These are phyloP conservation scores for Endoconidiophora polonica DNA, from an alignment of 2,329 filamentous ascomycete species.

Conservation along the genomic window DNA sequence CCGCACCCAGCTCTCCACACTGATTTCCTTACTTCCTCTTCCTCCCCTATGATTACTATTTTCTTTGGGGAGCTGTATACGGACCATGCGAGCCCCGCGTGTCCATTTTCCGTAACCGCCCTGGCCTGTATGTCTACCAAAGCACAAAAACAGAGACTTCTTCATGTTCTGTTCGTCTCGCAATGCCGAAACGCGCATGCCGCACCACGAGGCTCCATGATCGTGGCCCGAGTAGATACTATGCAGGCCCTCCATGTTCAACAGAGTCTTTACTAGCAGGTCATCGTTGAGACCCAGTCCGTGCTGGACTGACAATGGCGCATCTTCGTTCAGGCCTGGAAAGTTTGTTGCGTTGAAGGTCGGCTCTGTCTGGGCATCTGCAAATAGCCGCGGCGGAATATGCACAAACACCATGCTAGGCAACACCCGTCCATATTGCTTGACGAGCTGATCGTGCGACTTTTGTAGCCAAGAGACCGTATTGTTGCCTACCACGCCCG, in stretches of 20 bases:
- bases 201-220: constrained; percentile 33
- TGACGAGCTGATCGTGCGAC: constrained; percentile 4
- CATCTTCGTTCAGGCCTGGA: constrained; percentile 18
- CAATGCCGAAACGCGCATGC: neutral
- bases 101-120: constrained; percentile 52
- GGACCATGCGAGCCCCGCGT: constrained; percentile 41
- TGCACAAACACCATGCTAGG: constrained; percentile 34
- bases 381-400: constrained; percentile 24
- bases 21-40: constrained; percentile 23
- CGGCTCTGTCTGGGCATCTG: constrained; percentile 14
- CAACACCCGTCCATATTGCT: constrained; percentile 17
- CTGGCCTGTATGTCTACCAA: constrained; percentile 51
- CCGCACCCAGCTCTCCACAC: constrained; percentile 43
- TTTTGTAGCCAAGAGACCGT: constrained; percentile 9
- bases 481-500: constrained; percentile 4
- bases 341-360: constrained; percentile 22
- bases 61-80: neutral
- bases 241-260: constrained; percentile 28
- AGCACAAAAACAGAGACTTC: constrained; percentile 27
- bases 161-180: neutral
- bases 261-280: constrained; percentile 35
- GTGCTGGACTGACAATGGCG: constrained; percentile 19
- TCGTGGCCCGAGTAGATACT: constrained; percentile 40
- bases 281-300: constrained; percentile 24
- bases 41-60: neutral